phyloP scores from a whole-genome alignment of 2,329 filamentous ascomycete genomes.

The Colletotrichum ledebouriae region DNA sequence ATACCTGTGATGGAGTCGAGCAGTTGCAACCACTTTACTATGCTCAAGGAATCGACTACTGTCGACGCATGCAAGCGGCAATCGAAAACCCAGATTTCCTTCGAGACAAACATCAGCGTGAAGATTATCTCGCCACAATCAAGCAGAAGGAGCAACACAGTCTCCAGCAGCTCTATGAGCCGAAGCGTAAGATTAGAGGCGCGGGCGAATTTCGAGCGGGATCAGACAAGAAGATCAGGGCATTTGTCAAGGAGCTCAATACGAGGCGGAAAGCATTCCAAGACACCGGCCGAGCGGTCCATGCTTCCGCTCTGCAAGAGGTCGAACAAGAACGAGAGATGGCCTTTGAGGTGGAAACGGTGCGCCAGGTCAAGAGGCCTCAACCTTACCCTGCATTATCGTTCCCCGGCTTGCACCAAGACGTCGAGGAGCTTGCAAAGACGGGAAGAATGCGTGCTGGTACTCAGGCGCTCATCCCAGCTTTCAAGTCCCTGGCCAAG shows the following conservation, averaged over 20 bases:
- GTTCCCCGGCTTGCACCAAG: slow-evolving; percentile 61
- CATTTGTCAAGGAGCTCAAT: slow-evolving; percentile 52
- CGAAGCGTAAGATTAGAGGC: slow-evolving; percentile 40
- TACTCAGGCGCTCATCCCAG: slow-evolving; percentile 54
- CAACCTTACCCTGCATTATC: slow-evolving; percentile 53
- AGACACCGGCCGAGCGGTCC: slow-evolving; percentile 57
- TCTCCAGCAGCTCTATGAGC: slow-evolving; percentile 69
- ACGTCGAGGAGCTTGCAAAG: slow-evolving; percentile 59
- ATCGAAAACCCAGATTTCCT: slow-evolving; percentile 59
- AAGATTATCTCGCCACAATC: slow-evolving; percentile 56
- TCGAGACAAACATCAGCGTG: slow-evolving; percentile 49
- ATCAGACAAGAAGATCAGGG: slow-evolving; percentile 43
- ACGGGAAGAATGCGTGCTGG: slow-evolving; percentile 58
- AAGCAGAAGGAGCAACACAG: slow-evolving; percentile 68
- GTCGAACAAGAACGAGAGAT: slow-evolving; percentile 72
- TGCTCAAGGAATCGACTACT: slow-evolving; percentile 73
- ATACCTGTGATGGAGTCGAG: slow-evolving; percentile 72
- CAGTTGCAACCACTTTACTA: slow-evolving; percentile 70
- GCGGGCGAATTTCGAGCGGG: slow-evolving; percentile 44
- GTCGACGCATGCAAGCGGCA: slow-evolving; percentile 65
- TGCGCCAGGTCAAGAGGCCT: slow-evolving; percentile 67
- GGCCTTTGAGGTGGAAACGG: slow-evolving; percentile 68
- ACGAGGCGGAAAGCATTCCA: slow-evolving; percentile 48
- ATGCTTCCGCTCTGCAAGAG: slow-evolving; percentile 69
- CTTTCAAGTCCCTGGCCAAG: slow-evolving; percentile 56